These are phyloP conservation scores for Gillenia trifoliata DNA, from an alignment of 306 rosid genomes.

Conservation along the genomic window DNA sequence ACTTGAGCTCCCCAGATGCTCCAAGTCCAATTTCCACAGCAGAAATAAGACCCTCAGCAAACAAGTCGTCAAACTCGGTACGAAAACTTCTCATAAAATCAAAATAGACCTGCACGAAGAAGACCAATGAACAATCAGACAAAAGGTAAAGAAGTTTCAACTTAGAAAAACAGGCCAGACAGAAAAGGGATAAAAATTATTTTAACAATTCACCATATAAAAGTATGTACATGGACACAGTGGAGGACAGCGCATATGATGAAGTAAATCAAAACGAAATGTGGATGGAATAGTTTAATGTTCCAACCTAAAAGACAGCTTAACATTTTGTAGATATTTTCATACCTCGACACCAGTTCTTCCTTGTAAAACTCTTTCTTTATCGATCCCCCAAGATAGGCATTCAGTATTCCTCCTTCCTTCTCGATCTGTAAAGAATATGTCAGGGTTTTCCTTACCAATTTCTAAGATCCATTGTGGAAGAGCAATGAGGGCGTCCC, in stretches of 20 bases:
- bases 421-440: slow-evolving; percentile 94
- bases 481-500: slow-evolving; percentile 61
- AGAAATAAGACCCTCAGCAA: slow-evolving; percentile 70
- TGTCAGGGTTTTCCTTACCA: slow-evolving; percentile 82
- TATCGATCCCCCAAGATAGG: slow-evolving; percentile 91
- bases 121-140: neutral
- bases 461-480: slow-evolving; percentile 93
- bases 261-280: neutral
- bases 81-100: slow-evolving; percentile 98
- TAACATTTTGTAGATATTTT: slow-evolving; percentile 1
- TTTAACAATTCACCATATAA: neutral
- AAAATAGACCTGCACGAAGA: slow-evolving; percentile 68
- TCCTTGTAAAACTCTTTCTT: slow-evolving; percentile 87
- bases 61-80: slow-evolving; percentile 86
- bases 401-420: slow-evolving; percentile 94
- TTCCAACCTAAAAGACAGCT: neutral
- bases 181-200: neutral
- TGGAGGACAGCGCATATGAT: neutral
- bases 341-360: slow-evolving; percentile 95
- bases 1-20: slow-evolving; percentile 90
- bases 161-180: neutral
- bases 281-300: neutral
- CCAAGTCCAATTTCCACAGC: slow-evolving; percentile 90
- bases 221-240: neutral
- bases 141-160: neutral